These are phyloP conservation scores for Halophytophthora batemanensis DNA, from an alignment of 352 stramenopile genomes.

Conservation along the genomic window DNA sequence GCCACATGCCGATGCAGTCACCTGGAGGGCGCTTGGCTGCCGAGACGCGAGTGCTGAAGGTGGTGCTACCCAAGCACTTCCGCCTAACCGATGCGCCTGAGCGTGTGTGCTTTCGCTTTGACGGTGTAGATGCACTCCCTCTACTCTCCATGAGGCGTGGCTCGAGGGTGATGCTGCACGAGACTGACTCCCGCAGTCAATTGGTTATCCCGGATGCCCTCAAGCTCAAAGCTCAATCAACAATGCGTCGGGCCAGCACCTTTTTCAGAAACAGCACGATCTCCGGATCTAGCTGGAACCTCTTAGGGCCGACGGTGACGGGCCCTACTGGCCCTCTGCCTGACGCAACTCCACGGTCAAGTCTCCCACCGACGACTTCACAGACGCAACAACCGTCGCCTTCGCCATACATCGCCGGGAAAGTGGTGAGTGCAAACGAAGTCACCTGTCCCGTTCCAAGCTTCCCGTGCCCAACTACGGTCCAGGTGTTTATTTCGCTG, in stretches of 20 bases:
- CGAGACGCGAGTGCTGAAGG: conserved; percentile 41
- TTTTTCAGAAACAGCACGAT: conserved; percentile 60
- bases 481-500: conserved; percentile 59
- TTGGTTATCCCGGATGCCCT: conserved; percentile 34
- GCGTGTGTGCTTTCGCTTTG: conserved; percentile 58
- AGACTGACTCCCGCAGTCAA: conserved; percentile 38
- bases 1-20: conserved; percentile 47
- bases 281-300: conserved; percentile 15
- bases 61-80: conserved; percentile 51
- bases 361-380: conserved; percentile 1
- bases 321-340: too few relatives aligned
- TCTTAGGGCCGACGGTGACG: neutral
- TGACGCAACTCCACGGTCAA: neutral
- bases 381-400: conserved; percentile 8
- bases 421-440: conserved; percentile 42
- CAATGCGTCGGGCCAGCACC: conserved; percentile 38
- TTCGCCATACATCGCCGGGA: conserved; percentile 47
- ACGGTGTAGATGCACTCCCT: conserved; percentile 32
- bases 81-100: conserved; percentile 46
- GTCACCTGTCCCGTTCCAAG: conserved; percentile 54
- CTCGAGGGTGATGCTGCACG: conserved; percentile 50
- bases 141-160: conserved; percentile 41
- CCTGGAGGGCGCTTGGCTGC: conserved; percentile 34
- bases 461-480: conserved; percentile 33
- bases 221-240: conserved; percentile 44